Conservation (phyloP, 1,284 basidiomycete genomes). For the Ceratobasidium sp. region DNA sequence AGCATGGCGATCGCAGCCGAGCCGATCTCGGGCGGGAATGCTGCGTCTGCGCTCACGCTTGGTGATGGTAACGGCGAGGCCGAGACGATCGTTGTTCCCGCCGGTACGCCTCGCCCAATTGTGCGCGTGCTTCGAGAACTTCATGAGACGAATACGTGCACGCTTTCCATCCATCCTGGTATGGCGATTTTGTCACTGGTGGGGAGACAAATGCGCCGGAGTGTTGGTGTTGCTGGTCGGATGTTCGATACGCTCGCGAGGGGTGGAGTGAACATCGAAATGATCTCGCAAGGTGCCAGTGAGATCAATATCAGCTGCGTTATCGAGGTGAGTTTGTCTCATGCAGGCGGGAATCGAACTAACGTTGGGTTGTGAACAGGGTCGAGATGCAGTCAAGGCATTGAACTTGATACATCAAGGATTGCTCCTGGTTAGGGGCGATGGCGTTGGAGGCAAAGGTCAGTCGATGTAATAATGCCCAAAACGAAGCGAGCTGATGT, state of each 20-base stretch:
- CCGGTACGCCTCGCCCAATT: conserved; percentile 21
- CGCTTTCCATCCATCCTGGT: conserved; percentile 74
- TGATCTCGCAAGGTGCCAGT: conserved; percentile 98
- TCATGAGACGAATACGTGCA: conserved; percentile 25
- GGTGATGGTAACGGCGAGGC: conserved; percentile 1
- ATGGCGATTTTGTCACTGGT: conserved; percentile 98
- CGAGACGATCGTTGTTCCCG: conserved; percentile 17
- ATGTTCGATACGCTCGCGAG: conserved; percentile 97
- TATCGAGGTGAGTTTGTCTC: conserved; percentile 60
- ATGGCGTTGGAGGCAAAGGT: conserved; percentile 55
- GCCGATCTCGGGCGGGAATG: conserved; percentile 60
- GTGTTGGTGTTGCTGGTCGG: conserved; percentile 93
- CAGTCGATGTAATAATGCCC: conserved; percentile 38
- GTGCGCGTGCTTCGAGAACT: conserved; percentile 4
- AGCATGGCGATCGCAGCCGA: conserved; percentile 80
- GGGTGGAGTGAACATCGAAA: conserved; percentile 97
- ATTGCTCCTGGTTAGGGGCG: conserved; percentile 71
- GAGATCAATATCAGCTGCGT: conserved; percentile 99
- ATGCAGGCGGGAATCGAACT: neutral
- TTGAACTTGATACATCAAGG: conserved; percentile 95
- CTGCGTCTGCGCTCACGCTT: conserved; percentile 17
- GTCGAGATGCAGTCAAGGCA: conserved; percentile 90
- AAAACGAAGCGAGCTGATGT: neutral
- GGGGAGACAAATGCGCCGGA: conserved; percentile 91
- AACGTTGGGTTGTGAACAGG: conserved; percentile 44